Conservation (phyloP, 2,329 filamentous ascomycete species). For the Apiospora arundinis region DNA sequence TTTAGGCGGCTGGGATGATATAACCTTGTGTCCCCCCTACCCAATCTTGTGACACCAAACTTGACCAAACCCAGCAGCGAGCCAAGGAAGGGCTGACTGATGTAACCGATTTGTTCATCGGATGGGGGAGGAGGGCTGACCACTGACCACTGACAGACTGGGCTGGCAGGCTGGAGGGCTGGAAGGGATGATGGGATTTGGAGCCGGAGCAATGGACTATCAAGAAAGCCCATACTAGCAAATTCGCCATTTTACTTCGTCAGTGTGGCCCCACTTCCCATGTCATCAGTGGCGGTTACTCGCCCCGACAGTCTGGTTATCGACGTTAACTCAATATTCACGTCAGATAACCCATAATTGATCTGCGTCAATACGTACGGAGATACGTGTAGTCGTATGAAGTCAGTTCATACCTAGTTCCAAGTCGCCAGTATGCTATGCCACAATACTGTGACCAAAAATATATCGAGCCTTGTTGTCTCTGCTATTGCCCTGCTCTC, state of each 20-base stretch:
- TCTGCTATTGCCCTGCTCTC: neutral
- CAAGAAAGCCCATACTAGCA: neutral
- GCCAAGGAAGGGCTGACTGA: neutral
- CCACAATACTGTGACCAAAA: neutral
- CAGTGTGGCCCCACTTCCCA: neutral
- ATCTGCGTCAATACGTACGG: neutral
- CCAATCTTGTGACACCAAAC: neutral
- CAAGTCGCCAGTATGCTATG: neutral
- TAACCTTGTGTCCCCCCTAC: neutral
- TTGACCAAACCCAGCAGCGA: neutral
- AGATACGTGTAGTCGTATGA: neutral
- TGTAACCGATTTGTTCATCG: neutral
- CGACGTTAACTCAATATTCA: neutral
- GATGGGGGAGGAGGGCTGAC: neutral
- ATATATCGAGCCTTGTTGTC: no score
- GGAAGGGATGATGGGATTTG: constrained; percentile 1
- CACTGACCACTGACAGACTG: no score
- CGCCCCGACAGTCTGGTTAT: constrained; percentile 3
- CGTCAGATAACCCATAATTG: neutral
- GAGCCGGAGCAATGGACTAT: neutral
- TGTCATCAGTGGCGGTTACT: constrained; percentile 8
- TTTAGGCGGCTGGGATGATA: neutral
- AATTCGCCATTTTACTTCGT: neutral
- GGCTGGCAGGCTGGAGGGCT: no score
- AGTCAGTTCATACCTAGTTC: neutral